phyloP scores from a whole-genome alignment of 768 basidiomycete genomes.

The Hebeloma cylindrosporum region DNA sequence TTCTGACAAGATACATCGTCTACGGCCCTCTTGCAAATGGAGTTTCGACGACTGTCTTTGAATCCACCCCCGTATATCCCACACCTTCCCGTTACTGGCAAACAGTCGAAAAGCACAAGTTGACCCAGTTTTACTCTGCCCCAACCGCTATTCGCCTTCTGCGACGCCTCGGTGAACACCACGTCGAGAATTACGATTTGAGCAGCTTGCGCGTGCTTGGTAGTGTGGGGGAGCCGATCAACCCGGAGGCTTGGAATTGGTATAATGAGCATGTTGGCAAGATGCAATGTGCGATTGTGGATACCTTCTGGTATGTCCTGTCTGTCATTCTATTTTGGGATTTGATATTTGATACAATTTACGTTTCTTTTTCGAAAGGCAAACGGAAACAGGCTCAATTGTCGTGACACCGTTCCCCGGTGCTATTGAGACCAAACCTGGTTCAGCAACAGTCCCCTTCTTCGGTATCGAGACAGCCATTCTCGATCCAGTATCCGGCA shows the following conservation, averaged over 20 bases:
- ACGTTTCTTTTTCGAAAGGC: conserved; percentile 44
- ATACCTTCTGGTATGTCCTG: conserved; percentile 74
- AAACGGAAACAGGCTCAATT: conserved; percentile 98
- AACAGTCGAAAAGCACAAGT: conserved; percentile 85
- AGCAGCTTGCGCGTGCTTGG: conserved; percentile 84
- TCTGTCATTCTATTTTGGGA: conserved; percentile 4
- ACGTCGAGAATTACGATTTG: conserved; percentile 82
- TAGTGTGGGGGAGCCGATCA: conserved; percentile 96
- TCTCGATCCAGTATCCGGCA: conserved; percentile 79
- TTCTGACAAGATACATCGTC: conserved; percentile 69
- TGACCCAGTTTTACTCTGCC: conserved; percentile 96
- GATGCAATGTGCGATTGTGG: conserved; percentile 87
- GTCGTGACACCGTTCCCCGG: conserved; percentile 95
- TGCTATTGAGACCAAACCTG: conserved; percentile 94
- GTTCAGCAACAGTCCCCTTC: conserved; percentile 96
- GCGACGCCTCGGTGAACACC: conserved; percentile 74
- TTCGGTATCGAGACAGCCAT: conserved; percentile 91
- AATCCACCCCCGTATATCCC: conserved; percentile 96
- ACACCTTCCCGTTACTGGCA: conserved; percentile 97
- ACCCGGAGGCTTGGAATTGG: conserved; percentile 99
- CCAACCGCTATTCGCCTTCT: conserved; percentile 95
- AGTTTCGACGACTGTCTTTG: conserved; percentile 86
- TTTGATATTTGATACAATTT: conserved; percentile 9
- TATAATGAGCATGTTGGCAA: conserved; percentile 94
- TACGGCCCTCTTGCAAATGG: conserved; percentile 93